phyloP scores from a whole-genome alignment of 768 basidiomycete species.

The Lactarius vividus region DNA sequence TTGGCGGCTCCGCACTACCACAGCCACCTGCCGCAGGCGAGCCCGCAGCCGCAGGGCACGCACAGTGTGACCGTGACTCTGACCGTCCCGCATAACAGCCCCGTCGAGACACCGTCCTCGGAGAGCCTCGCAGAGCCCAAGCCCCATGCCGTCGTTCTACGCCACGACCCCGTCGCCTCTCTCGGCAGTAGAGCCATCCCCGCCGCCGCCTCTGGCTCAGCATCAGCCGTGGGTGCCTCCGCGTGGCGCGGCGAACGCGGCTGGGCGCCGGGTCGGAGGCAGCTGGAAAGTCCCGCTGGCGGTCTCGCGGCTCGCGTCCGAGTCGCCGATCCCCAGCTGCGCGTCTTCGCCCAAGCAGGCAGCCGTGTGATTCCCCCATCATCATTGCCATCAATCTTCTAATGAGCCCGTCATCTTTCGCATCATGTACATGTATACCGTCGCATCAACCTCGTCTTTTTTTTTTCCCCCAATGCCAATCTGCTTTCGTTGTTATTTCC shows the following conservation, averaged over 20 bases:
- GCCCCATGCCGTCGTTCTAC: constrained; percentile 11
- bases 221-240: constrained; percentile 10
- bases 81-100: not conserved
- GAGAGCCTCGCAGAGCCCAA: not conserved
- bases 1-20: not conserved
- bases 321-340: constrained; percentile 11
- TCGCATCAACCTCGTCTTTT: constrained; percentile 2
- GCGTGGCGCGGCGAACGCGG: constrained; percentile 14
- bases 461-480: constrained; percentile 1
- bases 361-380: not conserved
- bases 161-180: constrained; percentile 4
- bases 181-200: not conserved
- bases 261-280: constrained; percentile 21
- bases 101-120: not conserved
- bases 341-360: constrained; percentile 13
- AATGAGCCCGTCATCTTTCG: not conserved
- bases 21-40: not conserved
- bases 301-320: not conserved
- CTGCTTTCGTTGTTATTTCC: constrained; percentile 21
- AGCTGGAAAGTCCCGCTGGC: constrained; percentile 20
- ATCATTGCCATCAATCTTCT: not conserved
- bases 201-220: not conserved
- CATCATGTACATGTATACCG: constrained; percentile 12
- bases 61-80: not conserved
- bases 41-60: not conserved